A percentile compares a stretch with the other conserved stretches of the same genome.
These are phyloP conservation scores for Pyracantha coccinea DNA, from an alignment of 331 rosid species.

Conservation along the genomic window DNA sequence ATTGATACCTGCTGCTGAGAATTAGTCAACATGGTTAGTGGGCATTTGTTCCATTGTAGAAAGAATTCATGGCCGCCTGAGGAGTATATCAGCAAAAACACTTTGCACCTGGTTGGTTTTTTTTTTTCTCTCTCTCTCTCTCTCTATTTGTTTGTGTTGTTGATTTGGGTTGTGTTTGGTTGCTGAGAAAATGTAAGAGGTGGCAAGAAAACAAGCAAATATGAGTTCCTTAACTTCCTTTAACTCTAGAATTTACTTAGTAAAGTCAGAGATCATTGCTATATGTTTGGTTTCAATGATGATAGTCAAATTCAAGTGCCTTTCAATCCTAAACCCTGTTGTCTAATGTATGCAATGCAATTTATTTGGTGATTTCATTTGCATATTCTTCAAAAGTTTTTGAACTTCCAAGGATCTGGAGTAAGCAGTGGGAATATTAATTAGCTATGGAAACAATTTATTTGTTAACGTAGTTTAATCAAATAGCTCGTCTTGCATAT, in stretches of 20 bases:
- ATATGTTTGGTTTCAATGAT: background rate
- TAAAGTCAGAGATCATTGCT: background rate
- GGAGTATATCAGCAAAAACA: conserved; percentile 67
- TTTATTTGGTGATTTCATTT: background rate
- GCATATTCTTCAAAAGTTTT: too few relatives aligned
- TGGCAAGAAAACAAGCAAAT: background rate
- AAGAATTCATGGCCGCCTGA: conserved; percentile 96
- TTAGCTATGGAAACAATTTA: background rate
- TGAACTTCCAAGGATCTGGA: background rate
- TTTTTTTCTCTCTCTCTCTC: background rate
- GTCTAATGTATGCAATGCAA: background rate
- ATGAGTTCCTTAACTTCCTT: too few relatives aligned
- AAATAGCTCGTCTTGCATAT: background rate
- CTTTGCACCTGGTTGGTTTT: conserved; percentile 66
- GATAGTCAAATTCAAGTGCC: background rate
- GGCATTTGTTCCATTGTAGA: conserved; percentile 63
- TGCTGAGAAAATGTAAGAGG: conserved; percentile 9
- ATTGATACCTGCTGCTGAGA: background rate
- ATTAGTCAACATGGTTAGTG: conserved; percentile 49
- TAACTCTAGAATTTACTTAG: background rate
- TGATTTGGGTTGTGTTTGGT: conserved; percentile 2
- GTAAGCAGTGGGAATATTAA: background rate
- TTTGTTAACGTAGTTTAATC: background rate
- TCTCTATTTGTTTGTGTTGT: background rate
- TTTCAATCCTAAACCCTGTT: background rate